These are phyloP conservation scores for Malbranchea cinnamomea DNA, from an alignment of 2,329 filamentous ascomycete genomes.

Conservation along the genomic window DNA sequence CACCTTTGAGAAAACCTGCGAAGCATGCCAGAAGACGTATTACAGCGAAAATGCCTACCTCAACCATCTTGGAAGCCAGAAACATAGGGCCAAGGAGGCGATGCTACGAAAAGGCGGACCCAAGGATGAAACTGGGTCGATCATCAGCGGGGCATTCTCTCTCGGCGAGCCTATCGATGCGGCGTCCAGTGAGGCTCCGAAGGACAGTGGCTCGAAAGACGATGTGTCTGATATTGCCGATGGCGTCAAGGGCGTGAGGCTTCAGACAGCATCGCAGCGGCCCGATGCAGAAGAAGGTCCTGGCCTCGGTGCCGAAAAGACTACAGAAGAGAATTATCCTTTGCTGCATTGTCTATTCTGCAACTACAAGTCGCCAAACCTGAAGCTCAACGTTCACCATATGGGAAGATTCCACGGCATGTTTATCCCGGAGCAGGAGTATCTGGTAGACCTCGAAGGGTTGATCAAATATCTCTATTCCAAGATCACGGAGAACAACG, in stretches of 20 bases:
- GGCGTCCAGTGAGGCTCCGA: slow-evolving; percentile 17
- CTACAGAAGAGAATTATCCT: slow-evolving; percentile 30
- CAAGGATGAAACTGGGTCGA: slow-evolving; percentile 57
- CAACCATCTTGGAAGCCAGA: slow-evolving; percentile 82
- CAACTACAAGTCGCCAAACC: slow-evolving; percentile 64
- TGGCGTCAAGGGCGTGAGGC: slow-evolving; percentile 52
- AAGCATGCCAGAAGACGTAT: slow-evolving; percentile 77
- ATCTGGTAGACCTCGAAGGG: slow-evolving; percentile 67
- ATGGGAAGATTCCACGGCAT: slow-evolving; percentile 91
- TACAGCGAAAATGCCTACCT: slow-evolving; percentile 92
- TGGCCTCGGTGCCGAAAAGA: slow-evolving; percentile 22
- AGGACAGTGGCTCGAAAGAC: slow-evolving; percentile 41
- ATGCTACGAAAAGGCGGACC: slow-evolving; percentile 30
- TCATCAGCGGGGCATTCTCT: slow-evolving; percentile 72
- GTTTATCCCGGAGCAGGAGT: slow-evolving; percentile 84
- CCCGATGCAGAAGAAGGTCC: slow-evolving; percentile 40
- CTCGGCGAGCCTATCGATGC: slow-evolving; percentile 59
- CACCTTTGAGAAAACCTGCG: slow-evolving; percentile 70
- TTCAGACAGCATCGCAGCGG: no score
- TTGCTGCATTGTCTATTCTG: slow-evolving; percentile 68
- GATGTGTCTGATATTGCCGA: slow-evolving; percentile 63
- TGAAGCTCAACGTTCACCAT: slow-evolving; percentile 64
- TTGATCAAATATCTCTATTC: slow-evolving; percentile 63
- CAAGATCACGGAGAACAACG: slow-evolving; percentile 64
- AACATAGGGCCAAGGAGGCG: slow-evolving; percentile 61